Evolutionary conservation across 1,139 yeast genomes (phyloP).

Genomic region (Hyphopichia fennica): DNA sequence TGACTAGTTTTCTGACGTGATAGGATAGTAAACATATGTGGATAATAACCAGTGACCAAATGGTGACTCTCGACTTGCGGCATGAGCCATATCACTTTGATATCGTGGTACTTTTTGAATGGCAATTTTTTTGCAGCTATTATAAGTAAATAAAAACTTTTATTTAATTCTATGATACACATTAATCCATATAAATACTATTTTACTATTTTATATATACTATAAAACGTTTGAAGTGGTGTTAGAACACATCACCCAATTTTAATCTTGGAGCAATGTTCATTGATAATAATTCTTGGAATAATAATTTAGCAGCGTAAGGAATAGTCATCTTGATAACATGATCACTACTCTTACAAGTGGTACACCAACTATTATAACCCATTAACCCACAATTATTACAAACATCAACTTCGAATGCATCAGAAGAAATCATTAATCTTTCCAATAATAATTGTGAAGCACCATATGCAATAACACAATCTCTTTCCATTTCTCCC

Average conservation of each 20-base stretch:
- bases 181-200: not conserved
- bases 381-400: constrained; percentile 98
- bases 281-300: constrained; percentile 96
- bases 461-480: constrained; percentile 99
- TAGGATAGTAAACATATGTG: too few relatives aligned
- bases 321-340: constrained; percentile 96
- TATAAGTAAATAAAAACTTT: not conserved
- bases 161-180: not conserved
- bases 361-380: constrained; percentile 94
- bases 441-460: constrained; percentile 97
- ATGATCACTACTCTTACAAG: constrained; percentile 85
- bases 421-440: constrained; percentile 95
- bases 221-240: not conserved
- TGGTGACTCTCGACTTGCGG: too few relatives aligned
- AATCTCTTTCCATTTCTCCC: constrained; percentile 99
- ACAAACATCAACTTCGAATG: constrained; percentile 95
- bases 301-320: constrained; percentile 91
- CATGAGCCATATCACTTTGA: too few relatives aligned
- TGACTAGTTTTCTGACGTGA: too few relatives aligned
- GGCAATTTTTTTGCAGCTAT: not conserved
- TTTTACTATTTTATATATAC: not conserved
- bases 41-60: too few relatives aligned
- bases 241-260: constrained; percentile 76
- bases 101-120: too few relatives aligned
- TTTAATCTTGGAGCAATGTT: constrained; percentile 95